phyloP scores from a whole-genome alignment of 306 rosid species.

The Prunus dulcis region DNA sequence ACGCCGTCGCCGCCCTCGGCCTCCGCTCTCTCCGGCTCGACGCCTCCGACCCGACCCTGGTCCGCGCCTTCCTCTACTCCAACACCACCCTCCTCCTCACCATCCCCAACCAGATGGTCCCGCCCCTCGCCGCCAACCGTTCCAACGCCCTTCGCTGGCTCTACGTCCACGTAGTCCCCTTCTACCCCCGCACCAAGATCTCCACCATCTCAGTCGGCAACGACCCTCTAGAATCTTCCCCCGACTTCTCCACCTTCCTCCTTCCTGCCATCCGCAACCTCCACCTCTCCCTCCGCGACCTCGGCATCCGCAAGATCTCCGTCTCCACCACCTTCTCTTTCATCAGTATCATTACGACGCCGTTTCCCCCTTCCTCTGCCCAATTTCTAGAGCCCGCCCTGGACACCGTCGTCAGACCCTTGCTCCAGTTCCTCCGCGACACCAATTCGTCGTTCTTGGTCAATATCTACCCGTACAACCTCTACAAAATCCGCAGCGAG shows the following conservation, averaged over 20 bases:
- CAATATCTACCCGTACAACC: constrained; percentile 76
- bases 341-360: constrained; percentile 35
- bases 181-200: constrained; percentile 81
- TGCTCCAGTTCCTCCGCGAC: constrained; percentile 66
- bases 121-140: constrained; percentile 62
- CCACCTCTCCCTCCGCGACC: constrained; percentile 54
- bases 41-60: constrained; percentile 50
- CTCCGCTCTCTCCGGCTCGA: constrained; percentile 56
- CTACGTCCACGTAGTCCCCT: constrained; percentile 63
- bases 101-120: constrained; percentile 58
- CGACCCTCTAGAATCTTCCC: constrained; percentile 46
- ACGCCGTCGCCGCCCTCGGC: constrained; percentile 36
- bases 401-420: constrained; percentile 36
- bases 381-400: constrained; percentile 42
- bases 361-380: constrained; percentile 84
- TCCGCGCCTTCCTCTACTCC: constrained; percentile 64
- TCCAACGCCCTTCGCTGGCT: constrained; percentile 65
- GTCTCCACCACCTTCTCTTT: constrained; percentile 85
- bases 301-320: constrained; percentile 62
- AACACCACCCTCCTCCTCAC: constrained; percentile 65
- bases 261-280: constrained; percentile 70
- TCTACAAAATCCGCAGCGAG: constrained; percentile 52
- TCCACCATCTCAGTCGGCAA: constrained; percentile 79
- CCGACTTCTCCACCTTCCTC: constrained; percentile 33
- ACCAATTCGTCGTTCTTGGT: constrained; percentile 85